Percentiles rank a stretch among this genome's conserved stretches.
These are phyloP conservation scores for Pythium grandisporangium DNA, from an alignment of 352 stramenopile species.

Conservation along the genomic window DNA sequence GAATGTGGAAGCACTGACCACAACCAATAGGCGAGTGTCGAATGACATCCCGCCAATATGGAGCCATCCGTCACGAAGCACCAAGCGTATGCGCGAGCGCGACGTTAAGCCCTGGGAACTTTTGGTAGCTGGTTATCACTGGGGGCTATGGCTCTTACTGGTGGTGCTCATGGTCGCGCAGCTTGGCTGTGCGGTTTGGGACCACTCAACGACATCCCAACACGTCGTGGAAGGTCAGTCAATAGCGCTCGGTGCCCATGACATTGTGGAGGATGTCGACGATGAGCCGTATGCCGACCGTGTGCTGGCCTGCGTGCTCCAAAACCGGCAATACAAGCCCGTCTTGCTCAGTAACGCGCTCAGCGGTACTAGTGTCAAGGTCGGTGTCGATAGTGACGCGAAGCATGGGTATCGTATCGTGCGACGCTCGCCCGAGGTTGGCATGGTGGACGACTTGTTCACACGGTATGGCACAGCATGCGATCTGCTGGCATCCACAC, in stretches of 20 bases:
- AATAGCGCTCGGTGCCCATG: background rate
- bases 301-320: constrained; percentile 1
- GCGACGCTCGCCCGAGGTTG: background rate
- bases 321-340: constrained; percentile 7
- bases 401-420: constrained; percentile 4
- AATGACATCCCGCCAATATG: too few species aligned
- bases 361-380: background rate
- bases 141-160: constrained; percentile 4
- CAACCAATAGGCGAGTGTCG: too few species aligned
- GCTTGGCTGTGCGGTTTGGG: constrained; percentile 8
- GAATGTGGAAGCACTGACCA: too few species aligned
- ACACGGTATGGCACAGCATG: constrained; percentile 1
- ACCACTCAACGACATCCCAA: constrained; percentile 1
- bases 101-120: too few species aligned
- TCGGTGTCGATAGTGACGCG: background rate
- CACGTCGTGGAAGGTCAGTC: background rate
- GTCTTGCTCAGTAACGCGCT: constrained; percentile 1
- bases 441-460: background rate
- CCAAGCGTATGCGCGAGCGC: too few species aligned
- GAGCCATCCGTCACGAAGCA: too few species aligned
- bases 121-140: too few species aligned
- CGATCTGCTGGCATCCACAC: constrained; percentile 11
- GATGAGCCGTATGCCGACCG: constrained; percentile 6
- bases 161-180: background rate
- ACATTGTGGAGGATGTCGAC: background rate